Percentiles rank a stretch among this genome's conserved stretches.
Conservation (phyloP, 306 rosid genomes). For the Quercus gilva region DNA sequence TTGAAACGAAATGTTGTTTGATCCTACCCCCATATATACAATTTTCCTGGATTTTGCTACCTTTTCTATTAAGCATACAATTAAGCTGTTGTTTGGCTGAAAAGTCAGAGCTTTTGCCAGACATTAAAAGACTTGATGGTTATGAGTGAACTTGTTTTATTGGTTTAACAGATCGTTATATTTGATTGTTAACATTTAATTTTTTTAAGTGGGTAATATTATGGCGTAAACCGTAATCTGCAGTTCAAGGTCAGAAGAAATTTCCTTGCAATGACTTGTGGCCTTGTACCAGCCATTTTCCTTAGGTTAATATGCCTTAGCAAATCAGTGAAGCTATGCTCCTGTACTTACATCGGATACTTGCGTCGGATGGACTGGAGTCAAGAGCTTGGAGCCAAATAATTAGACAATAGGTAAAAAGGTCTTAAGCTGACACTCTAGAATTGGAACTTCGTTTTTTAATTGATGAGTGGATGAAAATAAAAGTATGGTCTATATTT, state of each 20-base stretch:
- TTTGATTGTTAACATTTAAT: too few species aligned
- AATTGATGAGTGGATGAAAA: not conserved
- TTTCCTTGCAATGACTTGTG: not conserved
- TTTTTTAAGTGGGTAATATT: not conserved
- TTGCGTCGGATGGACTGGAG: constrained; percentile 8
- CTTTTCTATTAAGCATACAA: not conserved
- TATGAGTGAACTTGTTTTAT: too few species aligned
- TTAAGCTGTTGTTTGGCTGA: not conserved
- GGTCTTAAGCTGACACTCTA: not conserved
- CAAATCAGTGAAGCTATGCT: not conserved
- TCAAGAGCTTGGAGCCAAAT: not conserved
- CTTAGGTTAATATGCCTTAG: not conserved
- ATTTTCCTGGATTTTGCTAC: not conserved
- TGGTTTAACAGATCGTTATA: too few species aligned
- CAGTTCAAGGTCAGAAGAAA: constrained; percentile 3
- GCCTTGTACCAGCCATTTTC: constrained; percentile 6
- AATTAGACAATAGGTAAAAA: not conserved
- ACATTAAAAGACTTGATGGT: too few species aligned
- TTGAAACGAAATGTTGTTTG: too few species aligned
- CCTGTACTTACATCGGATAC: constrained; percentile 9
- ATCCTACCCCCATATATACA: too few species aligned
- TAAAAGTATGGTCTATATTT: not conserved
- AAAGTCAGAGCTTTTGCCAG: not conserved
- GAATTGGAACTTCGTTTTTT: not conserved
- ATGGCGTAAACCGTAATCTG: not conserved